Evolutionary conservation across 208 protist species (phyloP).

Genomic region (Wallacemonas sp.): DNA sequence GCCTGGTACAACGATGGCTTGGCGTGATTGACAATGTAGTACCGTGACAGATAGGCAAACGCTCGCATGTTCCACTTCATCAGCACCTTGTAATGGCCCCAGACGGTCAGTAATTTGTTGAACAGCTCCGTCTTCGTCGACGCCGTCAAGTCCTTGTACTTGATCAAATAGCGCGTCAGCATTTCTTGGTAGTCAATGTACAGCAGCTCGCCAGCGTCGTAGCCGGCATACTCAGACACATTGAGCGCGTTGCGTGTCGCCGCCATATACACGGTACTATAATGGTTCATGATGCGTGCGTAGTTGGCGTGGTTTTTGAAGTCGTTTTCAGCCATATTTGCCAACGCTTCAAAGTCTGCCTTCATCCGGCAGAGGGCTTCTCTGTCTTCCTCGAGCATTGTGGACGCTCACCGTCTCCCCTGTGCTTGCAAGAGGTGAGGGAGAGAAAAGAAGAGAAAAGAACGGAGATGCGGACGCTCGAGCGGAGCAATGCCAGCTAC

Average conservation of each 20-base stretch:
- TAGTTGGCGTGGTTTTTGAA: constrained; percentile 60
- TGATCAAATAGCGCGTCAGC: constrained; percentile 80
- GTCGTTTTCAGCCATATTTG: constrained; percentile 56
- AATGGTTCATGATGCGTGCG: constrained; percentile 78
- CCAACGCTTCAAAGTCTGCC: constrained; percentile 82
- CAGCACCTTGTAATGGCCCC: constrained; percentile 81
- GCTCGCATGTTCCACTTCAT: constrained; percentile 84
- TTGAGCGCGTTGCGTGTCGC: constrained; percentile 67
- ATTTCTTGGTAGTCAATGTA: constrained; percentile 92
- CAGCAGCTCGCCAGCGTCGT: constrained; percentile 67
- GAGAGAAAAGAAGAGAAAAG: neutral
- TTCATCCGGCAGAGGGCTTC: constrained; percentile 82
- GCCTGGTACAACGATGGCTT: constrained; percentile 80
- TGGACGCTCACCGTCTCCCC: neutral
- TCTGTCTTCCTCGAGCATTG: constrained; percentile 79
- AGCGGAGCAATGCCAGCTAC: too few relatives aligned
- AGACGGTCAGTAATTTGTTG: constrained; percentile 57
- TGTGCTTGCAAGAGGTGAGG: neutral
- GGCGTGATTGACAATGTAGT: constrained; percentile 82
- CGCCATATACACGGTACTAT: constrained; percentile 80
- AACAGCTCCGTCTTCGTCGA: constrained; percentile 62
- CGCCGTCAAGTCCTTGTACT: constrained; percentile 45
- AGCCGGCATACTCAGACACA: constrained; percentile 47
- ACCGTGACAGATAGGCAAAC: constrained; percentile 85
- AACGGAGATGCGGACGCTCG: too few relatives aligned